Evolutionary conservation across 2,329 filamentous ascomycete species (phyloP).

Genomic region (Claviceps pazoutovae): DNA sequence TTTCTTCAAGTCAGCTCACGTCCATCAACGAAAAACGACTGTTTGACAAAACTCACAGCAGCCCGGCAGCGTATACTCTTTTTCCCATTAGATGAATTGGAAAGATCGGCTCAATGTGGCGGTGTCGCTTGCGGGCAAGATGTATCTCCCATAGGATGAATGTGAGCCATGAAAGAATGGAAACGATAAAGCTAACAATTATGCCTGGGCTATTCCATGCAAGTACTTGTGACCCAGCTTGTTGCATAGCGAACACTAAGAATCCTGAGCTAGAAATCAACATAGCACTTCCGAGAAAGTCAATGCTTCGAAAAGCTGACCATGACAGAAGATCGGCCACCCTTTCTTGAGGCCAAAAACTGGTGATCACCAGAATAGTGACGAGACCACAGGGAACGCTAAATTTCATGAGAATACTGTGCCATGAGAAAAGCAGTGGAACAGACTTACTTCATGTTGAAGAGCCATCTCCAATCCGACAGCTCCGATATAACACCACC

Average conservation of each 20-base stretch:
- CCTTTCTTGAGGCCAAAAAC: constrained; percentile 29
- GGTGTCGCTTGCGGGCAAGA: constrained; percentile 23
- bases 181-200: constrained; percentile 32
- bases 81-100: constrained; percentile 33
- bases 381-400: constrained; percentile 36
- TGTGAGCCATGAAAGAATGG: constrained; percentile 31
- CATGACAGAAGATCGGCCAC: constrained; percentile 23
- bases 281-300: constrained; percentile 36
- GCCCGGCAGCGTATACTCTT: constrained; percentile 35
- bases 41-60: constrained; percentile 27
- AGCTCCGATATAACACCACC: constrained; percentile 41
- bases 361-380: constrained; percentile 32
- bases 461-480: constrained; percentile 44
- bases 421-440: background rate
- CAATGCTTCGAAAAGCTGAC: constrained; percentile 32
- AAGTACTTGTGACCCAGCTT: constrained; percentile 38
- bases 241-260: constrained; percentile 41
- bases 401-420: constrained; percentile 6
- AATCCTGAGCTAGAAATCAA: constrained; percentile 38
- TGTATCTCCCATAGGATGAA: constrained; percentile 39
- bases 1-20: background rate
- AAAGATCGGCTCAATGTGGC: constrained; percentile 39
- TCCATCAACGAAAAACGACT: background rate
- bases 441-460: constrained; percentile 42
- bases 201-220: constrained; percentile 39